Evolutionary conservation across 768 basidiomycete genomes (phyloP).

Genomic region (Amanita rubescens): DNA sequence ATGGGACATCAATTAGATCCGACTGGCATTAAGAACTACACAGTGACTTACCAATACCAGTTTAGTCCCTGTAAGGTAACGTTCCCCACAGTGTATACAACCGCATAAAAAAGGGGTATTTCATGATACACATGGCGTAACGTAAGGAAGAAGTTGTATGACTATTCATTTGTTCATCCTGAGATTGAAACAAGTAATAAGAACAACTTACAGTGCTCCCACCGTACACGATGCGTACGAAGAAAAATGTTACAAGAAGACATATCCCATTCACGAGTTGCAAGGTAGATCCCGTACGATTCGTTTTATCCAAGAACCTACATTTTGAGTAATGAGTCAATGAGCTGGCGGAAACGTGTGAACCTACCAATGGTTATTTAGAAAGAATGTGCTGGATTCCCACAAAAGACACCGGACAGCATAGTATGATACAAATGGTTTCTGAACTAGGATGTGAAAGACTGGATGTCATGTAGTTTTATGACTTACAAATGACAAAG

Average conservation of each 20-base stretch:
- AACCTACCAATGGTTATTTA: slow-evolving; percentile 79
- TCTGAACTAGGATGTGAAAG: slow-evolving; percentile 25
- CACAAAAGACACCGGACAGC: slow-evolving; percentile 72
- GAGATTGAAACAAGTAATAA: not conserved
- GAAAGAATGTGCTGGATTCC: slow-evolving; percentile 83
- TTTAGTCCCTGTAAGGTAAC: slow-evolving; percentile 66
- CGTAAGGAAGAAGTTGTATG: slow-evolving; percentile 56
- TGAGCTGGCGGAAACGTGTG: not conserved
- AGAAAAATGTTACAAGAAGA: slow-evolving; percentile 62
- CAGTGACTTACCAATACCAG: slow-evolving; percentile 59
- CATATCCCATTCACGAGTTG: slow-evolving; percentile 69
- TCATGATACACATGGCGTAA: slow-evolving; percentile 47
- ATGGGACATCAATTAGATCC: not conserved
- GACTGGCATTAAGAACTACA: not conserved
- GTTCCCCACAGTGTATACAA: slow-evolving; percentile 53
- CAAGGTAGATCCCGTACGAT: slow-evolving; percentile 56
- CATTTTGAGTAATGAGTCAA: not conserved
- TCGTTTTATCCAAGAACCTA: slow-evolving; percentile 75
- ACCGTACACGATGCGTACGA: slow-evolving; percentile 67
- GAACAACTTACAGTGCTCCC: slow-evolving; percentile 34
- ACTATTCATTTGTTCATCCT: slow-evolving; percentile 30
- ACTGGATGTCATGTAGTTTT: slow-evolving; percentile 5
- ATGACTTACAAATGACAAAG: slow-evolving; percentile 58
- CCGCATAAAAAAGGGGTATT: slow-evolving; percentile 42
- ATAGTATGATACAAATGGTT: slow-evolving; percentile 75